Percentiles rank a stretch among this genome's conserved stretches.
phyloP scores from a whole-genome alignment of 2,329 filamentous ascomycete species.

The Curvularia sp. region DNA sequence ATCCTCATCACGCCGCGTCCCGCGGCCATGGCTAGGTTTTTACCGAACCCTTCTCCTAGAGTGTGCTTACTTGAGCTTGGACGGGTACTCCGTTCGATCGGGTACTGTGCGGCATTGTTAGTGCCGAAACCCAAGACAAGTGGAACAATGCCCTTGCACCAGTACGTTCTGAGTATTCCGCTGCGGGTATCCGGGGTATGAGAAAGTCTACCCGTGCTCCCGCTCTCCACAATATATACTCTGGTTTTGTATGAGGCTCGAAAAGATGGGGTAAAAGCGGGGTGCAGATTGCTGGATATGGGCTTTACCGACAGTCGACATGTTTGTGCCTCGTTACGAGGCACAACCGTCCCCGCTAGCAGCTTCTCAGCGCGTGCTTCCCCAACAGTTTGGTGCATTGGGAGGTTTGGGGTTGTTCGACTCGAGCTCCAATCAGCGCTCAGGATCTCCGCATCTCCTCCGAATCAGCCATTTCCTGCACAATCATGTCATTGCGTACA shows the following conservation, averaged over 20 bases:
- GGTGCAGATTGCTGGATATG: conserved; percentile 7
- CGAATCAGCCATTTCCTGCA: neutral
- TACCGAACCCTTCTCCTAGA: neutral
- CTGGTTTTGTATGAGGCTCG: conserved; percentile 3
- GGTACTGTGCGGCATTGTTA: neutral
- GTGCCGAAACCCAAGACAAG: neutral
- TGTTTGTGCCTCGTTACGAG: conserved; percentile 33
- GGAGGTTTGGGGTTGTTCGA: conserved; percentile 7
- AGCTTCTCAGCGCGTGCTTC: neutral
- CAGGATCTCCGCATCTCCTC: conserved; percentile 8
- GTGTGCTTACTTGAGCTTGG: no score
- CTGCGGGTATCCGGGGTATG: neutral
- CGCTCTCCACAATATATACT: neutral
- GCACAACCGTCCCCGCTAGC: neutral
- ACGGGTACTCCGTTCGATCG: neutral
- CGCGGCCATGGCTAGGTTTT: neutral
- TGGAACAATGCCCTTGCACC: neutral
- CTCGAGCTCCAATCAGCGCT: conserved; percentile 18
- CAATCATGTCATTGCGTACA: neutral
- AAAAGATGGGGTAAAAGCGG: conserved; percentile 22
- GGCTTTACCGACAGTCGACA: neutral
- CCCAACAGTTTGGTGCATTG: neutral
- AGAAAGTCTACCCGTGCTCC: neutral
- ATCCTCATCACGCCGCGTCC: neutral
- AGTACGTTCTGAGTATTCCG: neutral